Evolutionary conservation across 1,284 basidiomycete genomes (phyloP).

Genomic region (Trametes pubescens): DNA sequence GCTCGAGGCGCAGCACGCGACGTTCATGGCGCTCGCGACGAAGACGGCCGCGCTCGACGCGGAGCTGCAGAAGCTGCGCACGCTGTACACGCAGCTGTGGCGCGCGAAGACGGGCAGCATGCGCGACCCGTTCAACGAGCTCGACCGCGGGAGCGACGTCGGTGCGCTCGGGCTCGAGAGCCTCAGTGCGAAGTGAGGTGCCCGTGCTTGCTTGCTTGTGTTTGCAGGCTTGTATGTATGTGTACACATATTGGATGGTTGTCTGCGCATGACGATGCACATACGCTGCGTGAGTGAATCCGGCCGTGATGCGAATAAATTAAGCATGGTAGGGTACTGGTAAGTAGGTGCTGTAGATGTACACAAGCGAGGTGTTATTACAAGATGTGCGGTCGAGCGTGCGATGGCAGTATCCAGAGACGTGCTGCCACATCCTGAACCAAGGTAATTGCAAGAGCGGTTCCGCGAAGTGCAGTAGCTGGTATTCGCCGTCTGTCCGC

Average conservation of each 20-base stretch:
- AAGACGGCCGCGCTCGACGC: conserved; percentile 74
- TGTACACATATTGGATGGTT: not conserved
- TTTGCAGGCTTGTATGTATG: not conserved
- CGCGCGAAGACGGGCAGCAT: conserved; percentile 74
- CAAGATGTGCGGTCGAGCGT: conserved; percentile 2
- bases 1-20: conserved; percentile 76
- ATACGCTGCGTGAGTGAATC: not conserved
- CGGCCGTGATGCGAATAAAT: conserved; percentile 15
- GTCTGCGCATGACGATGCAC: not conserved
- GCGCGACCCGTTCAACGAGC: conserved; percentile 76
- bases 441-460: not conserved
- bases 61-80: conserved; percentile 77
- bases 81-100: conserved; percentile 72
- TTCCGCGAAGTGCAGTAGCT: not conserved
- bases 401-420: not conserved
- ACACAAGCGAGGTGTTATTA: conserved; percentile 13
- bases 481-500: not conserved
- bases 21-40: conserved; percentile 75
- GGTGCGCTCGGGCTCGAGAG: conserved; percentile 53
- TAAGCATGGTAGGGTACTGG: conserved; percentile 9
- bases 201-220: not conserved
- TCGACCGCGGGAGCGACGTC: conserved; percentile 56
- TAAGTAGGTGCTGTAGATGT: conserved; percentile 4
- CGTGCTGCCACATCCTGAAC: not conserved
- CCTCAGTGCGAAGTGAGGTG: conserved; percentile 39